These are phyloP conservation scores for Tetrapisispora namnaoensis DNA, from an alignment of 805 yeast species.

Conservation along the genomic window DNA sequence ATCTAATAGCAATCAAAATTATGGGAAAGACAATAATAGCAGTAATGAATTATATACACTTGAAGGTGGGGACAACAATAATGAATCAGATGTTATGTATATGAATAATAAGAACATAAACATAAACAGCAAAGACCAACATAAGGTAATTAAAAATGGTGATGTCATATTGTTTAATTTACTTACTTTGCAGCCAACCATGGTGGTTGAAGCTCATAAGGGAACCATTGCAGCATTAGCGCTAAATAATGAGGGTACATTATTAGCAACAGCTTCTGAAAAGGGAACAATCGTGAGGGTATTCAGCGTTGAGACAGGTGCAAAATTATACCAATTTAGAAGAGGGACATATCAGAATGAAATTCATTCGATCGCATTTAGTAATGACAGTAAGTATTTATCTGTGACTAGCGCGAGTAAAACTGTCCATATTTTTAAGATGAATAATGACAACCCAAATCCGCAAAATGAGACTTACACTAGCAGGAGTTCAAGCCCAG, in stretches of 20 bases:
- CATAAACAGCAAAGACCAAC: constrained; percentile 5
- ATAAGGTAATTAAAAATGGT: constrained; percentile 36
- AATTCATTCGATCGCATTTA: constrained; percentile 69
- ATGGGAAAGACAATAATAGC: background rate
- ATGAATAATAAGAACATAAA: background rate
- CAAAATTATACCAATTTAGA: constrained; percentile 53
- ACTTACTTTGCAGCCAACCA: constrained; percentile 48
- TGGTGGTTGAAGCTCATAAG: constrained; percentile 68
- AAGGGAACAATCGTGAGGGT: constrained; percentile 73
- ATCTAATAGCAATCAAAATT: background rate
- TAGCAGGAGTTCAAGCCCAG: background rate
- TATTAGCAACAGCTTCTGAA: constrained; percentile 65
- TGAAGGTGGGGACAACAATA: constrained; percentile 1
- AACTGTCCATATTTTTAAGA: constrained; percentile 83
- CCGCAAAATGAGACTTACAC: background rate
- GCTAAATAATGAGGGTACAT: constrained; percentile 52
- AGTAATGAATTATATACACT: background rate
- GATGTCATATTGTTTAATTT: constrained; percentile 62
- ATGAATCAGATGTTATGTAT: constrained; percentile 5
- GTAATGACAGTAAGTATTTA: constrained; percentile 55
- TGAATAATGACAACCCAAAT: constrained; percentile 18
- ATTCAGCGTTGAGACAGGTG: constrained; percentile 53
- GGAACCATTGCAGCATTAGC: constrained; percentile 55
- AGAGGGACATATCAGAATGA: constrained; percentile 79
- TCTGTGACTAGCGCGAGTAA: constrained; percentile 85